Evolutionary conservation across 345 rosid genomes (phyloP), one percentile per base, ranked within the genome.

Genomic region (Salix udensis): DNA sequence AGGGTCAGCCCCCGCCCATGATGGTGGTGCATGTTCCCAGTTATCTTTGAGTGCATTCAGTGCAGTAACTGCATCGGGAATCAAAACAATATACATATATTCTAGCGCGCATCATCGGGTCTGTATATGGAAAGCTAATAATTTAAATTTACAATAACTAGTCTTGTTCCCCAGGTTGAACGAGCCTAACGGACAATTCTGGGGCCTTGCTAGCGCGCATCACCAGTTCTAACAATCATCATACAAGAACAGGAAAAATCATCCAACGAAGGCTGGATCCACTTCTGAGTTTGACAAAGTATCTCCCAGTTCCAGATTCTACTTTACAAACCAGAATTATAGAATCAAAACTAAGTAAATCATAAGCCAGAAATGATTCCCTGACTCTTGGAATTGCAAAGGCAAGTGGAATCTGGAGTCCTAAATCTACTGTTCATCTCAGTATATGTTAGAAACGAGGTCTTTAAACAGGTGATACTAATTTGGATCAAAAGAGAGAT

Each of bases 1-100:
- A 79, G 98, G 98, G 81, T 94, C 97, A 26, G 67, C 1, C 4
- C 90, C 89, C 23, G 13, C 66, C 98, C 98, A 94, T 70, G 37
- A 71, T 40, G 91, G 82, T 34, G 97, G 98, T 42, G 52, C 15
- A 30, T 76, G 86, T 39, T 81, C 26, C 97, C 94, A 90, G n/a
- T 11, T 48, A 50, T 0, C 62, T 82, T 60, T 84, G 40, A 94
- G 68, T 67, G 87, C 76, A 3, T 28, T 73, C 80, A 94, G 72
- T 6, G 71, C 83, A 81, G 40, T 2, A 62, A 50, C 98, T 94
- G 90, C 87, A 75, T 66, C 79, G 52, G 16, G 11, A 53, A 7
- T 26, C 23, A 48, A 30, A 40, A 40, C 13, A 40, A 10, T 40
- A 10, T 40, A 68, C 2, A 31, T 52, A 10, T 1, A 5, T 24